Base-by-base conservation (phyloP, 2,329 filamentous ascomycete species). In the Onygena corvina region DNA sequence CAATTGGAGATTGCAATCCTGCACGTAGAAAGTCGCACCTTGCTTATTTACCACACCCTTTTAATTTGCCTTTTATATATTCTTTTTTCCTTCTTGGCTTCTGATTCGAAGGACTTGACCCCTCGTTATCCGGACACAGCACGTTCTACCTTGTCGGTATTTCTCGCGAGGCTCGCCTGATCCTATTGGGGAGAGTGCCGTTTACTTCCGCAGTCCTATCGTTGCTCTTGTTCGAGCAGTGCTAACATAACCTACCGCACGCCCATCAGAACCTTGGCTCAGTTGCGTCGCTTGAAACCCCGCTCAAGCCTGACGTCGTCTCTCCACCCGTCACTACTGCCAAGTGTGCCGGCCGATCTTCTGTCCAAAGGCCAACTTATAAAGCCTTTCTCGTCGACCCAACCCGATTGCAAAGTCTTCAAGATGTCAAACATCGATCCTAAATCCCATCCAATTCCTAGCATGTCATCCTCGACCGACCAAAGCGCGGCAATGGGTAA, bases 261-360 rank as follows among this genome's bases (percentile, higher is more conserved):
- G 29, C 21, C n/a, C 27, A 42, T 42, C 38, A 42, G 38, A 42
- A 42, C 38, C 38, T 42, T 42, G 27, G 38, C 38, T 25, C 21
- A 23, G 27, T 23, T 42, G 12, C 38, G 27, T 42, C 38, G 21
- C 38, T 42, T 42, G 38, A n/a, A n/a, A n/a, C n/a, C n/a, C n/a
- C n/a, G n/a, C n/a, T n/a, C n/a, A n/a, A n/a, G n/a, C n/a, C n/a
- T n/a, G n/a, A n/a, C n/a, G n/a, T n/a, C n/a, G n/a, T n/a, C 38
- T 42, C 25, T n/a, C 38, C 38, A n/a, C 21, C 21, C n/a, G 18
- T 11, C 38, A 27, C 5, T n/a, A 5, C 38, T 42, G 38, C 38
- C 38, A 42, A 42, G 38, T 20, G 38, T 23, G 21, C 38, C 38
- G 12, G 21, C 21, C 27, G 38, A 42, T 42, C 27, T 23, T 23